Conservation (phyloP, 1,139 yeast genomes). For the Diutina neorugosa region DNA sequence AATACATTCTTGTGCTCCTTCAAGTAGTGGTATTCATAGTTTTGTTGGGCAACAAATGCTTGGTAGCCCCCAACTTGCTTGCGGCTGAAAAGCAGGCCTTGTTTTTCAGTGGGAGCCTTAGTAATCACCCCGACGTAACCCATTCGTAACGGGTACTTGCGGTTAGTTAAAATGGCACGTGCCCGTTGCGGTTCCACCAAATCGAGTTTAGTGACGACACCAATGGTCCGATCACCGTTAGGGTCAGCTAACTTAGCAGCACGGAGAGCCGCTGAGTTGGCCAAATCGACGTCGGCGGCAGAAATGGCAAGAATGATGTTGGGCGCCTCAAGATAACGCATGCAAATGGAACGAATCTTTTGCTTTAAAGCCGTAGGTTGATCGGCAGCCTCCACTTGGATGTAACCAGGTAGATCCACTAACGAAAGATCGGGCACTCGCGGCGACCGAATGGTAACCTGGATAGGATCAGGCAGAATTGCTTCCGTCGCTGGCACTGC, state of each 20-base stretch:
- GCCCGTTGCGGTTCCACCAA: constrained; percentile 73
- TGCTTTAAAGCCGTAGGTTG: constrained; percentile 79
- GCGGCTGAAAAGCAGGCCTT: constrained; percentile 19
- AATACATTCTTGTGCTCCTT: constrained; percentile 50
- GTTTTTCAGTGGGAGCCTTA: constrained; percentile 40
- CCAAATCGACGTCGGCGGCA: constrained; percentile 96
- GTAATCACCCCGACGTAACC: constrained; percentile 98
- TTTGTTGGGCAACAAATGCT: constrained; percentile 51
- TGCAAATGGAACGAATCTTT: constrained; percentile 70
- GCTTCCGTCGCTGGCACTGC: constrained; percentile 84
- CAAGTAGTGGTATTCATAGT: constrained; percentile 49
- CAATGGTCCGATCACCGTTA: constrained; percentile 86
- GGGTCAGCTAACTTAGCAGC: constrained; percentile 95
- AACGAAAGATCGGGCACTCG: constrained; percentile 86
- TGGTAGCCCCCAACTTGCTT: constrained; percentile 28
- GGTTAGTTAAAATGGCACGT: constrained; percentile 54
- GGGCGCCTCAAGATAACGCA: constrained; percentile 78
- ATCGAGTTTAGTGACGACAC: constrained; percentile 90
- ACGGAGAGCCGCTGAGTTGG: constrained; percentile 86
- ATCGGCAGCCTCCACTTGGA: constrained; percentile 92
- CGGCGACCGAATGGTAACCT: constrained; percentile 82
- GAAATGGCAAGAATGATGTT: constrained; percentile 92
- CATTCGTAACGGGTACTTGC: constrained; percentile 80
- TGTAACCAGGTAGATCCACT: constrained; percentile 95
- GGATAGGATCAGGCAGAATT: constrained; percentile 84